These are phyloP conservation scores for Cyclotella choctawhatcheeana DNA, from an alignment of 108 stramenopile species.

Conservation along the genomic window DNA sequence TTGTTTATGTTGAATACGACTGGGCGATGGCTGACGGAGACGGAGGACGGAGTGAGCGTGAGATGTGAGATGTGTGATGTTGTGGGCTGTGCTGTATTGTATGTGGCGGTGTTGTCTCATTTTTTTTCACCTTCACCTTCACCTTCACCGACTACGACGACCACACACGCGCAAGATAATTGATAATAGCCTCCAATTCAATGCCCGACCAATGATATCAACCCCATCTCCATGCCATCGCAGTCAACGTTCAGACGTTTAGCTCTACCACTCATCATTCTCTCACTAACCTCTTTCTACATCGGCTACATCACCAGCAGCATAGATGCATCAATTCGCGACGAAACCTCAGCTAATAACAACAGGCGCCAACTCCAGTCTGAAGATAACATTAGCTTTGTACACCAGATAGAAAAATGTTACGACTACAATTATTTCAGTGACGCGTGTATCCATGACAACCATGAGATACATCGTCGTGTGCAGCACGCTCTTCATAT, in stretches of 20 bases:
- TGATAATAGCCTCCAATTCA: no score
- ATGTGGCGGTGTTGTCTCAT: no score
- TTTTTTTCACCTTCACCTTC: no score
- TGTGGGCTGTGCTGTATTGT: no score
- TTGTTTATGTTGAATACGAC: no score
- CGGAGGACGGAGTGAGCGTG: no score
- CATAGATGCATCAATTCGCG: not conserved
- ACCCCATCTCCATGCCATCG: no score
- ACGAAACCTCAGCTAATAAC: not conserved
- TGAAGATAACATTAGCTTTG: not conserved
- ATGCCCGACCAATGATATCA: no score
- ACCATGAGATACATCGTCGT: not conserved
- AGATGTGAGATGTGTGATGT: no score
- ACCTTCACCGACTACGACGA: no score
- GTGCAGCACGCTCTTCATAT: not conserved
- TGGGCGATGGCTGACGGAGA: no score
- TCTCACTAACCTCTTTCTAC: slow-evolving; percentile 9
- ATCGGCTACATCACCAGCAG: slow-evolving; percentile 14
- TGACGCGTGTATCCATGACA: not conserved
- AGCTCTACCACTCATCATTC: not conserved
- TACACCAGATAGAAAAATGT: not conserved
- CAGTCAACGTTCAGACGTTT: not conserved
- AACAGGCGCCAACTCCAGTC: not conserved
- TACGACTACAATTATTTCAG: slow-evolving; percentile 7
- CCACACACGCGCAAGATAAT: no score